Base-by-base conservation (phyloP, 2,329 filamentous ascomycete genomes). In the Stachybotrys chlorohalonatus region DNA sequence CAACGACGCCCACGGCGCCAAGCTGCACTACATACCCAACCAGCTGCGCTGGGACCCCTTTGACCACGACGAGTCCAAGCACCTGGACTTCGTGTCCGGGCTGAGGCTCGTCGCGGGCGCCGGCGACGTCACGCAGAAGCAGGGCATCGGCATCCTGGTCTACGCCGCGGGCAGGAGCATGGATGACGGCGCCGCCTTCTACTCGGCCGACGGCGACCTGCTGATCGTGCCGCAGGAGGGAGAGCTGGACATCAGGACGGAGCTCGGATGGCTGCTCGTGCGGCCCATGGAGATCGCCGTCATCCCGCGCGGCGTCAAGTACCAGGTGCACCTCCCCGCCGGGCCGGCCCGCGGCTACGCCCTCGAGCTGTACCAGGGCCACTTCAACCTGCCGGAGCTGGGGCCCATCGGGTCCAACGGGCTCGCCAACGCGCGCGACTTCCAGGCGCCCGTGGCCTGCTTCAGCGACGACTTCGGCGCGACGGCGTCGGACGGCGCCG, bases 11-110 rank as follows among this genome's bases (percentile, higher is more conserved):
- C 60, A 57, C 31, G 54, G 59, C 50, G 60, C 64, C 47, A 59
- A 60, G 31, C 57, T 72, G 31, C 65, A 69, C 58, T 70, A 68
- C 49, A 69, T 72, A 45, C 90, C 90, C 0, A 93, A 93, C 62
- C 90, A 94, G 70, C 76, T 95, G 39, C 83, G 89, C 57, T 95
- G 90, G 90, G 85, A 90, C 62, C 88, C 79, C 1, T 91, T 92
- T 66, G 85, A 92, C 63, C 75, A 91, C 45, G 84, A 89, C 58
- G 77, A 87, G 66, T 59, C 54, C 49, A 71, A 68, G 24, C 58
- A 69, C 6, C 68, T 73, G 6, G 76, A 82, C 58, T 85, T 83
- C 54, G 73, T 83, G 47, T 72, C 73, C 7, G 77, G 78, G 1
- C 71, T 93, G 59, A 83, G 87, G 56, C 77, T 92, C 17, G 77